These are phyloP conservation scores for Kalaharituber pfeilii DNA, from an alignment of 2,329 filamentous ascomycete species.

Conservation along the genomic window DNA sequence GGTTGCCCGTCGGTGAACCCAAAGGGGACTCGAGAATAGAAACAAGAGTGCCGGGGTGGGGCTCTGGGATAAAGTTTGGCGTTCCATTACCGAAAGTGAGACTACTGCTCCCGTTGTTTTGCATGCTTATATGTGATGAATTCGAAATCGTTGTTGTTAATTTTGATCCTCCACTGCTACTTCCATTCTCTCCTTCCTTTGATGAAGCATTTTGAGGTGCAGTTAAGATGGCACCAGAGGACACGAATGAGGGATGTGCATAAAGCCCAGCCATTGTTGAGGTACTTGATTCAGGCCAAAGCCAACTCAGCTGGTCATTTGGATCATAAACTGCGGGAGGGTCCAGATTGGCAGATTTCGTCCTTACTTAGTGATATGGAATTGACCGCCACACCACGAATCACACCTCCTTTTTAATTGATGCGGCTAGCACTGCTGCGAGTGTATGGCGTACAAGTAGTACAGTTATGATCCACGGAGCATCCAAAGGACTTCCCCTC, in stretches of 20 bases:
- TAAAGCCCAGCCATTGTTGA: not conserved
- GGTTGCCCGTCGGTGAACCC: constrained; percentile 16
- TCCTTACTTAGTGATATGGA: not conserved
- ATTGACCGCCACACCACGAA: not conserved
- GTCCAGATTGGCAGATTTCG: not conserved
- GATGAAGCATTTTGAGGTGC: not conserved
- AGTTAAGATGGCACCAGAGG: not conserved
- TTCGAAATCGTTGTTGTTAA: not conserved
- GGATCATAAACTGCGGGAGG: not conserved
- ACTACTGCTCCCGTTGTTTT: not conserved
- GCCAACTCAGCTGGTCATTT: constrained; percentile 1
- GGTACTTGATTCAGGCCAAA: not conserved
- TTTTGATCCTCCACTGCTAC: not conserved
- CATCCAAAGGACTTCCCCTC: no score
- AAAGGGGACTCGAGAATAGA: not conserved
- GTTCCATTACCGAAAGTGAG: not conserved
- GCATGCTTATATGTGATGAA: not conserved
- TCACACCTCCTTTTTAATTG: not conserved
- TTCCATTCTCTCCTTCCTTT: not conserved
- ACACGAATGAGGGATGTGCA: not conserved
- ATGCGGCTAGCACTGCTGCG: not conserved
- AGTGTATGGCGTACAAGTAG: not conserved
- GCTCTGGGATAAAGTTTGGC: not conserved
- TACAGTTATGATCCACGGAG: no score
- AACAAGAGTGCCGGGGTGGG: not conserved